Percentiles rank a stretch among this genome's conserved stretches.
These are phyloP conservation scores for Xylariaceae sp. DNA, from an alignment of 2,329 filamentous ascomycete species.

Conservation along the genomic window DNA sequence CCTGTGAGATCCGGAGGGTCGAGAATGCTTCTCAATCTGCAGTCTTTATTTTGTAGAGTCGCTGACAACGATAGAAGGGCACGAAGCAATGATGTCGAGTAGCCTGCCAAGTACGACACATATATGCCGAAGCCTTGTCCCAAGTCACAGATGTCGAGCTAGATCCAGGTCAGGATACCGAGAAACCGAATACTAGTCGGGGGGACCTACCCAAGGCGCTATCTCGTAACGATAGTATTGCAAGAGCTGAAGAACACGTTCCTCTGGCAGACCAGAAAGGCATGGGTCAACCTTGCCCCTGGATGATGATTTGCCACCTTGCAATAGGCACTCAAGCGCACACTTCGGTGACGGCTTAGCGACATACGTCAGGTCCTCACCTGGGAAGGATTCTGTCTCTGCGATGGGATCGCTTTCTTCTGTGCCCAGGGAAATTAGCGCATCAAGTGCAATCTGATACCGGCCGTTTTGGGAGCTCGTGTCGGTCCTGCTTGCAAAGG, in stretches of 20 bases:
- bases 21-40: too few relatives aligned
- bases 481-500: neutral
- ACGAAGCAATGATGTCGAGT: slow-evolving; percentile 20
- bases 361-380: neutral
- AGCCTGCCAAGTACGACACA: slow-evolving; percentile 26
- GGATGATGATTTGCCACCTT: neutral
- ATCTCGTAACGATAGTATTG: slow-evolving; percentile 41
- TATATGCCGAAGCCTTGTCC: slow-evolving; percentile 36
- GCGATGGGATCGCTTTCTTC: slow-evolving; percentile 11
- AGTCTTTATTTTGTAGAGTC: neutral
- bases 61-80: slow-evolving; percentile 20
- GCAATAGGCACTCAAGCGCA: too few relatives aligned
- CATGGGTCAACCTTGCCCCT: neutral
- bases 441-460: slow-evolving; percentile 31
- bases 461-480: slow-evolving; percentile 4
- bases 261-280: slow-evolving; percentile 3
- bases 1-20: too few relatives aligned
- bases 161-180: neutral
- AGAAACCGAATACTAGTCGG: neutral
- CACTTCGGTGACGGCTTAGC: too few relatives aligned
- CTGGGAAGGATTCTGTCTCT: neutral
- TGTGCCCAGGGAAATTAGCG: slow-evolving; percentile 28
- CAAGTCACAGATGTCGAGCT: slow-evolving; percentile 40
- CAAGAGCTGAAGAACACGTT: slow-evolving; percentile 26
- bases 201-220: slow-evolving; percentile 37